Percentiles rank a stretch among this genome's conserved stretches.
Evolutionary conservation across 768 basidiomycete species (phyloP).

Genomic region (Gymnopilus junonius): DNA sequence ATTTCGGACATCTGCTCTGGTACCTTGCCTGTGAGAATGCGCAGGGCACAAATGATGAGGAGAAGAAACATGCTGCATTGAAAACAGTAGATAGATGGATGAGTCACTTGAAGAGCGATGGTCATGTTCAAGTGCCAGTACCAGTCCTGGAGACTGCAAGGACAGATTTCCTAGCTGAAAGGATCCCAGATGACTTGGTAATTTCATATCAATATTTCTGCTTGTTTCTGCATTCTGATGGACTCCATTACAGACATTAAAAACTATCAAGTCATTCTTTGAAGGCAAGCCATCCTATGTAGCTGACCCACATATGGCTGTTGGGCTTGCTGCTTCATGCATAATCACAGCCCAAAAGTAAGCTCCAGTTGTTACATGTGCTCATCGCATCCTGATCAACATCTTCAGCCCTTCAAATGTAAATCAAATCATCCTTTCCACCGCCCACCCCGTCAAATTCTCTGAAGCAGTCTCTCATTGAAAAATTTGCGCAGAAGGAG

Average conservation of each 20-base stretch:
- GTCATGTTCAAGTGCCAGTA: constrained; percentile 74
- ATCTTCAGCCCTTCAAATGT: constrained; percentile 46
- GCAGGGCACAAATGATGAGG: constrained; percentile 32
- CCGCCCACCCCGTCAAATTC: constrained; percentile 98
- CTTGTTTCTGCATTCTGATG: not conserved
- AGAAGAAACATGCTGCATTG: constrained; percentile 55
- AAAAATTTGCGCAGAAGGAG: constrained; percentile 30
- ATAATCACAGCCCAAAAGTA: constrained; percentile 66
- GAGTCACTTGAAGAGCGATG: constrained; percentile 78
- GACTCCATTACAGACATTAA: constrained; percentile 65
- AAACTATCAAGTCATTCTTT: constrained; percentile 76
- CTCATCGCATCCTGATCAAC: not conserved
- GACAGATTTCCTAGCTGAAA: constrained; percentile 86
- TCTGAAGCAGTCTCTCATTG: constrained; percentile 91
- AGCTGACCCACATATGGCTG: constrained; percentile 95
- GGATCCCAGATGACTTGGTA: constrained; percentile 85
- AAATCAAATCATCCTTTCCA: constrained; percentile 84
- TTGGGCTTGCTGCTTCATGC: constrained; percentile 80
- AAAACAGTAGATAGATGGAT: constrained; percentile 82
- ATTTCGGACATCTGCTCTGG: constrained; percentile 96
- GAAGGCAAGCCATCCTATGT: constrained; percentile 68
- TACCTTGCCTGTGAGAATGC: constrained; percentile 84
- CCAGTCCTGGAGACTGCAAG: constrained; percentile 72
- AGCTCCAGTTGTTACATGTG: constrained; percentile 9
- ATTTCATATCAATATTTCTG: constrained; percentile 12